Conservation (phyloP, 306 rosid genomes). For the Quercus dentata region DNA sequence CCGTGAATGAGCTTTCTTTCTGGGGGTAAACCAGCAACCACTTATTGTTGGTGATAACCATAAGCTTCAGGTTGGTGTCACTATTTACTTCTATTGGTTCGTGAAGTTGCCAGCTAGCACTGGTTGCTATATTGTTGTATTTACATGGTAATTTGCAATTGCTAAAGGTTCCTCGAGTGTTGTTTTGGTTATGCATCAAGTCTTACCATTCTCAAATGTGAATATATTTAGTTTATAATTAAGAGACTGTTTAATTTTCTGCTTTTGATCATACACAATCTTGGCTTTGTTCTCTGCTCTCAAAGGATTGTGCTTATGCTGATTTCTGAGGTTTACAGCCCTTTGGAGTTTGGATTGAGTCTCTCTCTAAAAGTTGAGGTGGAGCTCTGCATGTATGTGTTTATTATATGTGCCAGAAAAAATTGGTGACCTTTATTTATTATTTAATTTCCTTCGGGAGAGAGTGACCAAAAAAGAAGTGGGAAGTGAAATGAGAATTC, state of each 20-base stretch:
- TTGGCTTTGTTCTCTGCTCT: constrained; percentile 3
- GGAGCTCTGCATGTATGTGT: constrained; percentile 4
- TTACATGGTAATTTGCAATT: neutral
- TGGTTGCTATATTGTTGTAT: neutral
- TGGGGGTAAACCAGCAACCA: constrained; percentile 93
- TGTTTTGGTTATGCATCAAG: neutral
- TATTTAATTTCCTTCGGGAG: no score
- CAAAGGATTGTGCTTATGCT: constrained; percentile 7
- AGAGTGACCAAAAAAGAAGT: no score
- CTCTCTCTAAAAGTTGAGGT: constrained; percentile 18
- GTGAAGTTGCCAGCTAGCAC: constrained; percentile 15
- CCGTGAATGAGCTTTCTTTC: constrained; percentile 87
- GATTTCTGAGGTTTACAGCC: no score
- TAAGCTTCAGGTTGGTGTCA: constrained; percentile 76
- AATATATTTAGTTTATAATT: neutral
- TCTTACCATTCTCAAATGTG: neutral
- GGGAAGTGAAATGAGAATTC: no score
- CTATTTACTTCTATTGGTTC: neutral
- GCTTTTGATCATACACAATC: neutral
- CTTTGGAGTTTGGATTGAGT: no score
- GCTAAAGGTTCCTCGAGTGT: neutral
- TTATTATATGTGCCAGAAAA: constrained; percentile 5
- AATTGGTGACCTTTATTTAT: no score
- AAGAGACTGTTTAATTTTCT: no score
- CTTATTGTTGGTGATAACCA: constrained; percentile 93